Evolutionary conservation across 306 rosid species (phyloP).

Genomic region (Mimosa pudica): DNA sequence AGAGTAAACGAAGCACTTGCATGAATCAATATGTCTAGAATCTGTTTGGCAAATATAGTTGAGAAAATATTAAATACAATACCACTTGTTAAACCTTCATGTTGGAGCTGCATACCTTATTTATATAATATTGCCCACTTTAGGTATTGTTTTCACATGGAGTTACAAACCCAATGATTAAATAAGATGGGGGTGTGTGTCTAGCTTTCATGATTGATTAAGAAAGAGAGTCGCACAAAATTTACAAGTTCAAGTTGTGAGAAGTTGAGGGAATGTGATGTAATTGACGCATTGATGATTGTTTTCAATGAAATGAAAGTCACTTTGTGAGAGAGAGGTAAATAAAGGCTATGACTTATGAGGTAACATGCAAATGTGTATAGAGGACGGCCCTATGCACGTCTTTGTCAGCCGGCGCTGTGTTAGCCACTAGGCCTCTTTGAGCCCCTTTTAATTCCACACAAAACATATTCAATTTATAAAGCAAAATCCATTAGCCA

Average conservation of each 20-base stretch:
- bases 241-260: slow-evolving; percentile 24
- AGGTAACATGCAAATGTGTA: slow-evolving; percentile 24
- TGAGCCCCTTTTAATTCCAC: background rate
- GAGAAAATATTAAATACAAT: background rate
- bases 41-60: slow-evolving; percentile 14
- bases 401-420: slow-evolving; percentile 63
- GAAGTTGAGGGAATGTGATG: slow-evolving; percentile 23
- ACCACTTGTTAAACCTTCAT: background rate
- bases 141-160: background rate
- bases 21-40: background rate
- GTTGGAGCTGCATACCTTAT: background rate
- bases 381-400: slow-evolving; percentile 38
- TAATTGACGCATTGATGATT: background rate
- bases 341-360: slow-evolving; percentile 47
- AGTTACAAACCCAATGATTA: slow-evolving; percentile 10
- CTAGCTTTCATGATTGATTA: slow-evolving; percentile 21
- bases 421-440: slow-evolving; percentile 46
- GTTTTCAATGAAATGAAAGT: slow-evolving; percentile 17
- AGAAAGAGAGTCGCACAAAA: background rate
- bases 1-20: background rate
- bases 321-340: slow-evolving; percentile 7
- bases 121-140: slow-evolving; percentile 13
- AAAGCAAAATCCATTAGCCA: slow-evolving; percentile 3
- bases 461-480: background rate
- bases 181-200: background rate